These are phyloP conservation scores for Galerina sulciceps DNA, from an alignment of 768 basidiomycete species.

Conservation along the genomic window DNA sequence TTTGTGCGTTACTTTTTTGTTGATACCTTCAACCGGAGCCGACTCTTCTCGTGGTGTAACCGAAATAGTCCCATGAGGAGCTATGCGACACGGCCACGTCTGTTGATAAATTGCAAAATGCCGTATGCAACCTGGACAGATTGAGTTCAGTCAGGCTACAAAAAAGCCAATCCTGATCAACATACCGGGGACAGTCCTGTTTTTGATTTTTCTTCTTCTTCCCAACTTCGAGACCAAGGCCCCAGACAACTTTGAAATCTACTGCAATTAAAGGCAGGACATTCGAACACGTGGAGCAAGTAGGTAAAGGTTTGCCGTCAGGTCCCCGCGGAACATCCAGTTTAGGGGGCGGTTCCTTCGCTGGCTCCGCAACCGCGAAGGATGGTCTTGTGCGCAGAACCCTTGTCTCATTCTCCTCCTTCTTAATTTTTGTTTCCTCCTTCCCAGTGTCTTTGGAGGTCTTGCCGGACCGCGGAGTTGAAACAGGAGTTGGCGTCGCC, in stretches of 20 bases:
- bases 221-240: constrained; percentile 56
- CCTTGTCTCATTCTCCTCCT: constrained; percentile 56
- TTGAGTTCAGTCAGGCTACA: neutral
- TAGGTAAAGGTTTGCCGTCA: constrained; percentile 71
- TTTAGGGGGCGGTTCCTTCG: constrained; percentile 39
- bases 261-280: constrained; percentile 78
- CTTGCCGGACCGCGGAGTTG: constrained; percentile 31
- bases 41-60: constrained; percentile 57
- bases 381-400: constrained; percentile 54
- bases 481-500: constrained; percentile 35
- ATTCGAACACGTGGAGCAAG: constrained; percentile 73
- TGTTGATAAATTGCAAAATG: constrained; percentile 78
- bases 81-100: constrained; percentile 70
- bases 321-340: constrained; percentile 55
- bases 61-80: constrained; percentile 49
- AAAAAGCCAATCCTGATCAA: too few species aligned
- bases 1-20: constrained; percentile 56
- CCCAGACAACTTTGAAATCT: constrained; percentile 78
- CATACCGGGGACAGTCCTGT: constrained; percentile 78
- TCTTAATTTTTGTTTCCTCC: constrained; percentile 44
- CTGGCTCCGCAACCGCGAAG: constrained; percentile 35
- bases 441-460: constrained; percentile 26
- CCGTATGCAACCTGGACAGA: constrained; percentile 65
- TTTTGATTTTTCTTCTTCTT: constrained; percentile 66
- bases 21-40: constrained; percentile 47